Conservation (phyloP, 2,329 filamentous ascomycete genomes). For the Fusarium camptoceras region DNA sequence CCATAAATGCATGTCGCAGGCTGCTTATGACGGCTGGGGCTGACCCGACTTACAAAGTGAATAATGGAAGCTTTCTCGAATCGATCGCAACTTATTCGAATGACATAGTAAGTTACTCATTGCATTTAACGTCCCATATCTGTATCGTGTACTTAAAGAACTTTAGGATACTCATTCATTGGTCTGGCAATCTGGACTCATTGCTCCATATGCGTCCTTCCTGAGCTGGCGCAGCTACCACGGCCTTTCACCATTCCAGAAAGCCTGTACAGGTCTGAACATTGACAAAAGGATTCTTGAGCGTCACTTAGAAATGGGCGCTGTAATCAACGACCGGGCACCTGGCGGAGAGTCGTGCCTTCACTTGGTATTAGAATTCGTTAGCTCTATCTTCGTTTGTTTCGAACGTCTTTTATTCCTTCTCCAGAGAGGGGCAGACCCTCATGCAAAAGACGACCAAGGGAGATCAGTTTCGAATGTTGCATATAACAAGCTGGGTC, state of each 20-base stretch:
- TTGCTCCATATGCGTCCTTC: neutral
- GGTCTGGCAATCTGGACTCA: constrained; percentile 2
- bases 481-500: neutral
- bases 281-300: neutral
- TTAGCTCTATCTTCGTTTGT: too few species aligned
- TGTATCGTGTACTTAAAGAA: neutral
- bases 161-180: neutral
- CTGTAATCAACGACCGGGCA: neutral
- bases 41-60: constrained; percentile 1
- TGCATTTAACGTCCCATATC: too few species aligned
- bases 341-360: neutral
- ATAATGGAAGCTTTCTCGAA: neutral
- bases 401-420: neutral
- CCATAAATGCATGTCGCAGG: constrained; percentile 1
- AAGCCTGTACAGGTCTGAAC: rapidly evolving
- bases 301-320: neutral
- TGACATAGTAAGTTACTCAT: neutral
- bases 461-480: neutral
- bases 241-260: neutral
- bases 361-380: neutral
- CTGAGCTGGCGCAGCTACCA: neutral
- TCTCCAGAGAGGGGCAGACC: neutral
- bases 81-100: neutral
- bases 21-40: constrained; percentile 19
- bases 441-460: neutral